Base-by-base conservation (phyloP, 129 eudicot species). In the Tagetes erecta region DNA sequence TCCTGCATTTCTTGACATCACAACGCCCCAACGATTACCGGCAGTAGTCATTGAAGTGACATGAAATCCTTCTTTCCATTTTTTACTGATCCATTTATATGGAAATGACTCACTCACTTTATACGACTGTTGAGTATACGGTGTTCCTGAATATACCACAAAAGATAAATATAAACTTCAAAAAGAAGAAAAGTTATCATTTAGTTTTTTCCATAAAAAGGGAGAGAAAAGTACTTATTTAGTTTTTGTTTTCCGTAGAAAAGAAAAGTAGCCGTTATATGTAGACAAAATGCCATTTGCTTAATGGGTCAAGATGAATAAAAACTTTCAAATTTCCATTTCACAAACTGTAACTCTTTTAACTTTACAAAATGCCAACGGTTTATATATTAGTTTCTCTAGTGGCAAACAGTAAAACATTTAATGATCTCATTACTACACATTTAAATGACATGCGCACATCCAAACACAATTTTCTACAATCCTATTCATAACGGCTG, bases 41-140 rank as follows among this genome's bases (percentile, higher is more conserved):
- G 97, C 99, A 2, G 99, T 90, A 52, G 98, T 94, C 98, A 94
- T 94, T 41, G 98, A 94, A 45, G 98, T 94, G 52, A 94, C 99
- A 49, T 94, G 97, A 74, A 91, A 94, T 45, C 97, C 99, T 84
- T 94, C 99, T 82, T 94, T 94, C 99, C 99, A 94, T 76, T 94
- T 94, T 68, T 94, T 88, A 72, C 92, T 93, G 52, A 94, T 94
- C 98, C 98, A 94, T 87, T 94, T 94, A 82, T 86, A 94, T 1
- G 99, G 99, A 83, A 94, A 94, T n/a, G 97, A 88, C 69, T 94
- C 97, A 72, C 98, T 90, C 69, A 94, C 98, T 90, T 94, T 94
- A 65, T 94, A 94, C 0, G 98, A 94, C 49, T 94, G 98, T 75
- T 94, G 98, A 64, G 96, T 81, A 71, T 90, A 94, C 45, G 98